Base-by-base conservation (phyloP, 768 basidiomycete genomes). In the Rossbeevera mucosa region DNA sequence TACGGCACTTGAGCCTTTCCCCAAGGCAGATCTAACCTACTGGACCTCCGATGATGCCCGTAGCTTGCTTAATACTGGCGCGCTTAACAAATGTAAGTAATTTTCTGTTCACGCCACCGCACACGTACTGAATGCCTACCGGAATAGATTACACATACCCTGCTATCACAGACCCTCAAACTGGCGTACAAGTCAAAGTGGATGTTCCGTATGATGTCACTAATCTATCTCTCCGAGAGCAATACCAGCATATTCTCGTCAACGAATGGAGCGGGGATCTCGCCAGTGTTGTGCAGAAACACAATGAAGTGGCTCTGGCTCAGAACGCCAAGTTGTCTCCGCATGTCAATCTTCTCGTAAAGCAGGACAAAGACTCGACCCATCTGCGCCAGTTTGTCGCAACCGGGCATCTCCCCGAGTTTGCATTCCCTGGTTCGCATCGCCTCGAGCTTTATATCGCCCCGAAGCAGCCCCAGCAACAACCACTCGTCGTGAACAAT, bases 141-240 rank as follows among this genome's bases (percentile, higher is more conserved):
- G 16, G 21, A 20, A 53, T 21, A 62, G 60, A 56, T 44, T 62
- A 62, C 43, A 59, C 60, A 12, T 62, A 62, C 22, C 60, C 60
- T 18, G n/a, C 50, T 8, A 59, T 62, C 28, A 56, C 11, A 9
- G 60, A 59, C 24, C 42, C 49, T 18, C 14, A 3, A 4, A 50
- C 54, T 2, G 45, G 47, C 12, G 16, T 6, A 4, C 40, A 47
- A 9, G 57, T 63, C 38, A 41, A 56, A 33, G 61, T 63, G 28
- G 50, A 56, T n/a, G 48, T 40, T 13, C 57, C 60, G 2, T 59
- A 59, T 5, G 47, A 61, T 4, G 33, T 14, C 12, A 44, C 5
- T 0, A 4, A 59, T 14, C 4, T 41, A 2, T 0, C 33, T 14
- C 50, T 56, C 22, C 59, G 59, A 11, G 5, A 56, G 48, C 9